phyloP scores from a whole-genome alignment of 345 rosid genomes.

The Eucalyptus camaldulensis region DNA sequence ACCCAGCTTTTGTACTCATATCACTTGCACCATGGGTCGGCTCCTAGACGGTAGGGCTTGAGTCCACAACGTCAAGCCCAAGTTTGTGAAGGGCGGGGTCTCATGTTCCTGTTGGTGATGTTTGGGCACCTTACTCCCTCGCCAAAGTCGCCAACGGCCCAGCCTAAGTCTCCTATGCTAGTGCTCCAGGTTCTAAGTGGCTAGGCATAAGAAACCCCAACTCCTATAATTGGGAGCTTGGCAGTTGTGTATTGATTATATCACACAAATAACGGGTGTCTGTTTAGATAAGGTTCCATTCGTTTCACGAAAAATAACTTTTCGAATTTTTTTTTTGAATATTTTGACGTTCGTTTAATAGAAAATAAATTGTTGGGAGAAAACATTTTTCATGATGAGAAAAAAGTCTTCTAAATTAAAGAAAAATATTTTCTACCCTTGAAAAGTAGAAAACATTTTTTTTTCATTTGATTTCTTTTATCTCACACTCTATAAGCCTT shows the following conservation, averaged over 20 bases:
- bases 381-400: accelerated
- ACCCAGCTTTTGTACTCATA: background rate
- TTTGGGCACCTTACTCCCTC: background rate
- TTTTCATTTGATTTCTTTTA: no score
- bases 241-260: background rate
- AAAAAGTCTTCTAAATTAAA: accelerated
- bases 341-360: accelerated
- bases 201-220: background rate
- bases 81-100: background rate
- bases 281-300: accelerated
- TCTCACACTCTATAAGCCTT: no score
- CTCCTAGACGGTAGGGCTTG: background rate
- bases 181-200: background rate
- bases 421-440: accelerated
- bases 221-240: background rate
- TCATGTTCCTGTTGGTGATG: background rate
- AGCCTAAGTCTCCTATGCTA: no score
- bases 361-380: accelerated
- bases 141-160: accelerated
- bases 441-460: no score
- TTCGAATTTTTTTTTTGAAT: accelerated
- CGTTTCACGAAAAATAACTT: accelerated
- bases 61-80: background rate
- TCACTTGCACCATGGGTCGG: background rate
- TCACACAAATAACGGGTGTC: background rate